Conservation (phyloP, 495 filamentous ascomycete genomes). For the Annulohypoxylon nitens region DNA sequence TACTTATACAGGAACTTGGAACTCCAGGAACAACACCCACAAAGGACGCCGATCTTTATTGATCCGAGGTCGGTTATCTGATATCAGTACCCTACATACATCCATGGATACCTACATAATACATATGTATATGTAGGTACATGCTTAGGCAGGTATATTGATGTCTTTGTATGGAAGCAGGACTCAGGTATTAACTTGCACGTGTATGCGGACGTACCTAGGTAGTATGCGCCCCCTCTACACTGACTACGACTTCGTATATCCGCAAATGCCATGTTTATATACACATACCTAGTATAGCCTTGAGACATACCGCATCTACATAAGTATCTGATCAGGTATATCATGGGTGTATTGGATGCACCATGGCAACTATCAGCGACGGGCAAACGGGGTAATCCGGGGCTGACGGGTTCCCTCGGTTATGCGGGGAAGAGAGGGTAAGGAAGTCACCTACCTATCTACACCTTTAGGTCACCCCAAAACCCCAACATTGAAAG, state of each 20-base stretch:
- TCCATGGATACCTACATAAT: background rate
- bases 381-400: constrained; percentile 24
- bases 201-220: no score
- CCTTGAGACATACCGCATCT: no score
- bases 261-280: background rate
- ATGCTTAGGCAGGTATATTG: background rate
- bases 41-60: constrained; percentile 9
- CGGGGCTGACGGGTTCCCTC: constrained; percentile 46
- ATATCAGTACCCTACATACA: constrained; percentile 15
- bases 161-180: no score
- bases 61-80: constrained; percentile 41
- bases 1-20: background rate
- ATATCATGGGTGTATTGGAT: no score
- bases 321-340: background rate
- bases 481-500: background rate
- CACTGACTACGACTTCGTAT: no score
- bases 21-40: background rate
- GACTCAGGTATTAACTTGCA: no score
- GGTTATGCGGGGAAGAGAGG: constrained; percentile 50
- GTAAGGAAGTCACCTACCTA: background rate
- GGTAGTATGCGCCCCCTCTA: no score
- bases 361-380: constrained; percentile 21
- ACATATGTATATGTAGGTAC: background rate
- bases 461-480: background rate
- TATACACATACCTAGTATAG: constrained; percentile 1